Percentiles rank a stretch among this genome's conserved stretches.
These are phyloP conservation scores for Amphicarpaea edgeworthii DNA, from an alignment of 306 rosid genomes.

Conservation along the genomic window DNA sequence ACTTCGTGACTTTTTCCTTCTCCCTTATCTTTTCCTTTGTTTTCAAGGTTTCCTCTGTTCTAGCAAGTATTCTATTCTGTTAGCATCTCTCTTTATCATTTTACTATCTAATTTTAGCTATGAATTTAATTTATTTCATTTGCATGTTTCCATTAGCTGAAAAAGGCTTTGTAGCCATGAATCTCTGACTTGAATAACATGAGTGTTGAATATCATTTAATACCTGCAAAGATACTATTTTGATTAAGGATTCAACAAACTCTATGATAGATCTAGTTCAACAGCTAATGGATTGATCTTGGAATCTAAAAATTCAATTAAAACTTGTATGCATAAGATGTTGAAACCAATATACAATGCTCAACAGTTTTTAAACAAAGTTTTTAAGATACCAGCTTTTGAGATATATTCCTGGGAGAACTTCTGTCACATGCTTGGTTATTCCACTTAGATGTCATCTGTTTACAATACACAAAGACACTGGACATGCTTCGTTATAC, in stretches of 20 bases:
- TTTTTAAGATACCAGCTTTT: constrained; percentile 14
- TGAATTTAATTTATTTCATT: constrained; percentile 18
- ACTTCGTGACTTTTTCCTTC: neutral
- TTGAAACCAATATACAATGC: constrained; percentile 4
- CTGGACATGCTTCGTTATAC: neutral
- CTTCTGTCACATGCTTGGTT: constrained; percentile 11
- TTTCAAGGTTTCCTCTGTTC: neutral
- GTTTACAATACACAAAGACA: constrained; percentile 2
- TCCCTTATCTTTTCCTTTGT: neutral
- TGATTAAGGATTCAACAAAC: constrained; percentile 15
- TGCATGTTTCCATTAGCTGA: neutral
- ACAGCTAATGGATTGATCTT: neutral
- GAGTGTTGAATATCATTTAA: constrained; percentile 5
- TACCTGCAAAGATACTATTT: neutral
- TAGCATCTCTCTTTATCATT: neutral
- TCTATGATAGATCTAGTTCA: neutral
- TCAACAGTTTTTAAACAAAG: neutral
- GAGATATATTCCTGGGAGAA: constrained; percentile 21
- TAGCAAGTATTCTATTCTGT: neutral
- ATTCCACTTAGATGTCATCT: neutral
- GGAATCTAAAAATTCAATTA: neutral
- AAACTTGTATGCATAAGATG: neutral
- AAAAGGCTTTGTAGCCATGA: neutral
- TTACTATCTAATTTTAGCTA: neutral
- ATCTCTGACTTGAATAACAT: neutral